Evolutionary conservation across 441 rosid species (phyloP), one percentile per base, ranked within the genome.

Genomic region (Mallotus repandus): DNA sequence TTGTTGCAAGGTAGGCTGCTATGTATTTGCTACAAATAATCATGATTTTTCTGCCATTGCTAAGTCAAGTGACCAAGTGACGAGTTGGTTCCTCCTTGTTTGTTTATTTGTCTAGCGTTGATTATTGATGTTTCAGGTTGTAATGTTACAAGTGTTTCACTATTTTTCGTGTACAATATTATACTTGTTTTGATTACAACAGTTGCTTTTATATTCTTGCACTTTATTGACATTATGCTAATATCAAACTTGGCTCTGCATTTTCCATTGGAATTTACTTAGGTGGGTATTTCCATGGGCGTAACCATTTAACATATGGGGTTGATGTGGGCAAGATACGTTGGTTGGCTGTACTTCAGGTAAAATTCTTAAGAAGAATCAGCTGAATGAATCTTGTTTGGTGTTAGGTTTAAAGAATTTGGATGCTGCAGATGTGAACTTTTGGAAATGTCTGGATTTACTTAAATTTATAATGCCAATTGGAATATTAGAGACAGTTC

Each of bases 221-320:
- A 43, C 57, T 54, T 14, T 41, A 12, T n/a, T 55, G 58, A 60
- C 5, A 8, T 7, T 29, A 16, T 52, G 16, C 48, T 73, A 25
- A 16, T 66, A 16, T 66, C 49, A 62, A 63, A 63, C 29, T 64
- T 52, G 29, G 35, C 22, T n/a, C 22, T 53, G 19, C 8, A 16
- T 71, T 21, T 52, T 18, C 68, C 19, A 9, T 71, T 48, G 68
- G 60, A 57, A 80, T 66, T 19, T 59, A 56, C 48, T 4, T 15
- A 86, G 89, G 89, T 76, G 89, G 92, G 65, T 86, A 85, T 76
- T 84, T 88, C 77, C 92, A 86, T 80, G 89, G 89, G 55, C 84
- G 84, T 64, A 59, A 77, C 45, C 49, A 81, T 72, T 81, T 85
- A 61, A 82, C 87, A 21, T 88, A 84, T 79, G 92, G 89, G 74